Percentiles rank a stretch among this genome's conserved stretches.
Evolutionary conservation across 1,139 yeast species (phyloP).

Genomic region (Meyerozyma elateridarum): DNA sequence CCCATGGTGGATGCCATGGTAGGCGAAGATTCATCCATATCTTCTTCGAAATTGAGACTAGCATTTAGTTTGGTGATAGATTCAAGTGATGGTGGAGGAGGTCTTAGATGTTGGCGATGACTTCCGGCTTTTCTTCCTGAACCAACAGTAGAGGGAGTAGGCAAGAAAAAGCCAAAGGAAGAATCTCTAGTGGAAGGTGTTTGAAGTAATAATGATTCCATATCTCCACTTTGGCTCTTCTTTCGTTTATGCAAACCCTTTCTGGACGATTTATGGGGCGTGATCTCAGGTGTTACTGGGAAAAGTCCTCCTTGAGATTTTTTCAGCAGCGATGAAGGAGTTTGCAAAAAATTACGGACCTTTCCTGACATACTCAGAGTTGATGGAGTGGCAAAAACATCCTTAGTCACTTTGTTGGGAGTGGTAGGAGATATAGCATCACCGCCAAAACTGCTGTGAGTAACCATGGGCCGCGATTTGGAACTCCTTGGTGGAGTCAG

Average conservation of each 20-base stretch:
- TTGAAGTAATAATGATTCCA: not conserved
- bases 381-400: not conserved
- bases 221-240: not conserved
- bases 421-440: slow-evolving; percentile 1
- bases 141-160: slow-evolving; percentile 41
- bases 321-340: not conserved
- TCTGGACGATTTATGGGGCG: slow-evolving; percentile 2
- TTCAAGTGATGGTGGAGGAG: slow-evolving; percentile 15
- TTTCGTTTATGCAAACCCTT: not conserved
- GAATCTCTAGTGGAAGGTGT: slow-evolving; percentile 1
- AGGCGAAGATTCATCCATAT: slow-evolving; percentile 7
- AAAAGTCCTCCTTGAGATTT: not conserved
- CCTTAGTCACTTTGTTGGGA: not conserved
- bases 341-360: slow-evolving; percentile 2
- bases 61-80: slow-evolving; percentile 18
- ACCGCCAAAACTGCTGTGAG: not conserved
- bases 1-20: not conserved
- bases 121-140: slow-evolving; percentile 26
- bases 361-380: not conserved
- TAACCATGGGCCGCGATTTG: not conserved
- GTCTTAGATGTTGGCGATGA: slow-evolving; percentile 11
- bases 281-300: not conserved
- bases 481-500: slow-evolving; percentile 2
- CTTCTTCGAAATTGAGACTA: slow-evolving; percentile 17
- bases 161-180: slow-evolving; percentile 30